phyloP scores from a whole-genome alignment of 148 eudicot genomes.

The Vaccinium darrowii region DNA sequence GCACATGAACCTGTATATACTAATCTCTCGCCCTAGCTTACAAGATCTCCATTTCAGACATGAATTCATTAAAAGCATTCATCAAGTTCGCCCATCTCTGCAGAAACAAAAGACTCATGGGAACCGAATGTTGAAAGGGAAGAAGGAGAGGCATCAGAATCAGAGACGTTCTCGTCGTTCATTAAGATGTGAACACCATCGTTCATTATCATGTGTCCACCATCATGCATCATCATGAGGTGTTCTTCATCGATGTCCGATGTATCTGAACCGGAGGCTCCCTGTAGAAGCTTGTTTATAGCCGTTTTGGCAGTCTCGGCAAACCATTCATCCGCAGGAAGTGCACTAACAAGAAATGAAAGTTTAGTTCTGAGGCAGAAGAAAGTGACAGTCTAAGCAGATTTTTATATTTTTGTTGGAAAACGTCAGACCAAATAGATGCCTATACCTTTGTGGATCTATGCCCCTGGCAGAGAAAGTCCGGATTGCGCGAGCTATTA shows the following conservation, averaged over 20 bases:
- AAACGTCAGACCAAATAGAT: not conserved
- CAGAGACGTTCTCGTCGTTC: conserved; percentile 56
- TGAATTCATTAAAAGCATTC: not conserved
- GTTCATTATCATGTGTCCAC: conserved; percentile 19
- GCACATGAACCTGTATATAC: not conserved
- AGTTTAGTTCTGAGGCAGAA: not conserved
- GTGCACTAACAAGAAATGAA: conserved; percentile 42
- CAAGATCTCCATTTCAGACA: not conserved
- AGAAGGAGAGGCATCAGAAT: conserved; percentile 75
- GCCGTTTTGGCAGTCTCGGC: conserved; percentile 79
- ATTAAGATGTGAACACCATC: conserved; percentile 44
- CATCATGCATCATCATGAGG: conserved; percentile 13
- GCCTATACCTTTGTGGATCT: conserved; percentile 78
- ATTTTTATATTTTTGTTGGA: not conserved
- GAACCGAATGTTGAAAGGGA: conserved; percentile 58
- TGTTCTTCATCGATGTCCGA: conserved; percentile 77
- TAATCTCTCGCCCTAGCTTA: not conserved
- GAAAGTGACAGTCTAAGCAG: not conserved
- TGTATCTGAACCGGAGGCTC: conserved; percentile 74
- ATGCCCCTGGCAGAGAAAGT: conserved; percentile 87
- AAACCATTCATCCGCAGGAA: conserved; percentile 96
- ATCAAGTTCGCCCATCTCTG: conserved; percentile 75
- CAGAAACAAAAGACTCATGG: conserved; percentile 88
- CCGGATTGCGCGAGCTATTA: conserved; percentile 80
- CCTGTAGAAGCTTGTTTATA: conserved; percentile 69